A percentile compares a stretch with the other conserved stretches of the same genome.
These are phyloP conservation scores for Psilocybe cubensis DNA, from an alignment of 768 basidiomycete species.

Conservation along the genomic window DNA sequence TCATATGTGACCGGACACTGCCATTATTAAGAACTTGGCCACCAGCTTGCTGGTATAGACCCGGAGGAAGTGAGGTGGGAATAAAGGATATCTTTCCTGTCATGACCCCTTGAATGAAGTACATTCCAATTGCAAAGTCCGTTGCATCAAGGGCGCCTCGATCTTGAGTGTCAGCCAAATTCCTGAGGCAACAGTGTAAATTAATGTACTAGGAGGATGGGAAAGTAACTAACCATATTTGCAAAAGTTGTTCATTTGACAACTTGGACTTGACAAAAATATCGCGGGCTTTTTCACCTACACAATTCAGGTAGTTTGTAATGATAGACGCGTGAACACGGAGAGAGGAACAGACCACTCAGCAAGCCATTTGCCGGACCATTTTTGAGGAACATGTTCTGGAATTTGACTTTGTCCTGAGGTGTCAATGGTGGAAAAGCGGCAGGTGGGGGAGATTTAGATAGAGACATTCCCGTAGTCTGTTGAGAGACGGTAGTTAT, in stretches of 20 bases:
- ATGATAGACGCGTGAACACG: neutral
- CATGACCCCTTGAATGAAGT: slow-evolving; percentile 94
- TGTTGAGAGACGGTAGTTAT: slow-evolving; percentile 60
- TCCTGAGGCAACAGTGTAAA: slow-evolving; percentile 52
- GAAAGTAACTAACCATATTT: slow-evolving; percentile 76
- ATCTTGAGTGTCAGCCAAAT: slow-evolving; percentile 92
- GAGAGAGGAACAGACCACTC: slow-evolving; percentile 50
- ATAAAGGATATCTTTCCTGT: slow-evolving; percentile 71
- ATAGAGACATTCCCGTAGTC: slow-evolving; percentile 58
- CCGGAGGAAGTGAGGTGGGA: slow-evolving; percentile 78
- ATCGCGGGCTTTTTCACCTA: slow-evolving; percentile 87
- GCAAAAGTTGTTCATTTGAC: slow-evolving; percentile 81
- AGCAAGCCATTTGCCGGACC: slow-evolving; percentile 80
- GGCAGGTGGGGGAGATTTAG: slow-evolving; percentile 64
- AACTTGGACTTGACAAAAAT: slow-evolving; percentile 93
- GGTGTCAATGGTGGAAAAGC: slow-evolving; percentile 70
- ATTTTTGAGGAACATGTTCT: slow-evolving; percentile 71
- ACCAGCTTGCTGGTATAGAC: slow-evolving; percentile 82
- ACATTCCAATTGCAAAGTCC: slow-evolving; percentile 97
- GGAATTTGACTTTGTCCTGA: slow-evolving; percentile 86
- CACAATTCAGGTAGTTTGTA: neutral
- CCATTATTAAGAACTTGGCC: slow-evolving; percentile 40
- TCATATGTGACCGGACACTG: slow-evolving; percentile 53
- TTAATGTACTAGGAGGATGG: neutral
- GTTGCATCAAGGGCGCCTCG: slow-evolving; percentile 86